Evolutionary conservation across 768 basidiomycete genomes (phyloP).

Genomic region (Symmetrospora coprosmae): DNA sequence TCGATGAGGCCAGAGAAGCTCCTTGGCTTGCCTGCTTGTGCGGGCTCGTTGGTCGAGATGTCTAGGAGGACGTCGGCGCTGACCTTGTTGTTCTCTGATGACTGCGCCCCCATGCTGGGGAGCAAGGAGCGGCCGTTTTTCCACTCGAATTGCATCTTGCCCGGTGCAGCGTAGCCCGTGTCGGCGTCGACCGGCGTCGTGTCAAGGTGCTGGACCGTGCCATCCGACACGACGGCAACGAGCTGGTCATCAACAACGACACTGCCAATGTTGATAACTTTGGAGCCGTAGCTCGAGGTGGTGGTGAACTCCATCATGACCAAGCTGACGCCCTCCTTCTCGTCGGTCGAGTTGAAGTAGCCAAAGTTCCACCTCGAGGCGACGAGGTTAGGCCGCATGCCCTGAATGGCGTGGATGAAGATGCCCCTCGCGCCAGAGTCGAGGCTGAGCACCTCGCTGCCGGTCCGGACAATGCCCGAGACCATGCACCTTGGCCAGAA

Average conservation of each 20-base stretch:
- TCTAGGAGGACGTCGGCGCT: constrained; percentile 48
- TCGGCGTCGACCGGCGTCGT: constrained; percentile 39
- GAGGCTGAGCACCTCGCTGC: constrained; percentile 23
- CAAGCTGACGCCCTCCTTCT: constrained; percentile 57
- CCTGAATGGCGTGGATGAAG: constrained; percentile 92
- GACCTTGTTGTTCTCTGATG: constrained; percentile 42
- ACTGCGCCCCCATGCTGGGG: constrained; percentile 28
- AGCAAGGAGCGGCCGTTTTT: neutral
- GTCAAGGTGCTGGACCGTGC: constrained; percentile 64
- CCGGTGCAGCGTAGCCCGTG: constrained; percentile 67
- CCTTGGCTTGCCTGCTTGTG: constrained; percentile 19
- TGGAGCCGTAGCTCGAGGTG: constrained; percentile 58
- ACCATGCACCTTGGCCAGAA: constrained; percentile 33
- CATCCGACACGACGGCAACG: constrained; percentile 54
- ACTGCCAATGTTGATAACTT: constrained; percentile 66
- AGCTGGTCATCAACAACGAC: constrained; percentile 68
- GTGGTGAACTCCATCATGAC: constrained; percentile 95
- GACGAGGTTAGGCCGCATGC: constrained; percentile 88
- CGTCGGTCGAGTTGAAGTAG: constrained; percentile 63
- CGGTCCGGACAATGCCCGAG: constrained; percentile 28
- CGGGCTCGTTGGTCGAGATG: constrained; percentile 28
- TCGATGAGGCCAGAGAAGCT: constrained; percentile 52
- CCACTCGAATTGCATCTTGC: constrained; percentile 61
- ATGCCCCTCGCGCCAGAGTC: constrained; percentile 47
- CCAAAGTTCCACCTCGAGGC: constrained; percentile 92